These are phyloP conservation scores for Calophaca sinica DNA, from an alignment of 306 rosid genomes.

Conservation along the genomic window DNA sequence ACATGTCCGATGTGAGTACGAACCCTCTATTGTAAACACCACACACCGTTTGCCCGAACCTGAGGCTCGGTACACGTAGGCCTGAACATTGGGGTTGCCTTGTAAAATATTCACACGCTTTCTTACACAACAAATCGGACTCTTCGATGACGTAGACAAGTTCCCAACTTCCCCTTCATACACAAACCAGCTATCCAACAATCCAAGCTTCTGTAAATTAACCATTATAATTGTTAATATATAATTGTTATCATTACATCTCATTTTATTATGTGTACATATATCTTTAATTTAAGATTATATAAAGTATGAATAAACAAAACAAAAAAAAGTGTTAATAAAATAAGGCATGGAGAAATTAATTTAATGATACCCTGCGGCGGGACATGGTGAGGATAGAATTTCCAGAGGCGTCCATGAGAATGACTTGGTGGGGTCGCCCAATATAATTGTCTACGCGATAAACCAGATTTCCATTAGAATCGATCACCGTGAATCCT, in stretches of 20 bases:
- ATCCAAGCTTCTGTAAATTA: conserved; percentile 56
- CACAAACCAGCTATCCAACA: conserved; percentile 68
- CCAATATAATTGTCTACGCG: conserved; percentile 79
- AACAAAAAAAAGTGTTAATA: too few relatives aligned
- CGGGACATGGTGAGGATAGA: conserved; percentile 75
- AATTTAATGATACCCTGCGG: conserved; percentile 56
- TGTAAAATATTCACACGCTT: conserved; percentile 61
- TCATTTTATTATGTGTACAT: too few relatives aligned
- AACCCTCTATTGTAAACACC: conserved; percentile 68
- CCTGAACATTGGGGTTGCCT: conserved; percentile 51
- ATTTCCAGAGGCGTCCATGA: conserved; percentile 83
- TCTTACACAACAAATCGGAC: conserved; percentile 66
- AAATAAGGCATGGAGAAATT: not conserved
- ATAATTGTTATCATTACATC: too few relatives aligned
- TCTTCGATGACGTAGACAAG: conserved; percentile 32
- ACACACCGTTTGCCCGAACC: conserved; percentile 43
- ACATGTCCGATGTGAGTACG: conserved; percentile 66
- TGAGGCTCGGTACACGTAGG: conserved; percentile 53
- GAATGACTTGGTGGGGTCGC: conserved; percentile 63
- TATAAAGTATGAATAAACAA: too few relatives aligned
- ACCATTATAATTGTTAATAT: too few relatives aligned
- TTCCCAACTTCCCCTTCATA: conserved; percentile 68
- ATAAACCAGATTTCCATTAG: conserved; percentile 69
- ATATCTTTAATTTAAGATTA: too few relatives aligned
- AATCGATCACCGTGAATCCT: conserved; percentile 83